Base-by-base conservation (phyloP, 2,329 filamentous ascomycete genomes). In the Scorias spongiosa region DNA sequence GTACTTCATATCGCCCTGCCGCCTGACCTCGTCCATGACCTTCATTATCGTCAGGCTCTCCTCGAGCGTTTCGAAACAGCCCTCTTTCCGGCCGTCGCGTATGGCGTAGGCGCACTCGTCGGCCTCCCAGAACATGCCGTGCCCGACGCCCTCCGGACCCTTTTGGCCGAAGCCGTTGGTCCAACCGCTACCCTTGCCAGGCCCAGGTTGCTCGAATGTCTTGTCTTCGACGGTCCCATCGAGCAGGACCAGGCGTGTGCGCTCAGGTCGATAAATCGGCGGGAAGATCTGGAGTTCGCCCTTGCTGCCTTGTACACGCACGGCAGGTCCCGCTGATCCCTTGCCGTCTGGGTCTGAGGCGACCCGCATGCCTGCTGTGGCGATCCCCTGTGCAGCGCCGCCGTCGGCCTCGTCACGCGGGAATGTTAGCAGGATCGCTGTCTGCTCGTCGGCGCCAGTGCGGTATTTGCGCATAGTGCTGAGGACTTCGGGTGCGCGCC, bases 1-100 rank as follows among this genome's bases (percentile, higher is more conserved):
- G 63, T 81, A 83, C 43, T 56, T 67, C 58, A 84, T 62, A 1
- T 70, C 74, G 42, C 72, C 72, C 63, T 81, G 76, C 59, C 65
- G 71, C 54, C 79, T 68, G 10, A 78, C 75, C 63, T 80, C 74
- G 66, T 84, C 80, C 79, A 83, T 82, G 2, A 74, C 69, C 59
- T 88, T 80, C 86, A 94, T 93, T 49, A 94, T 85, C 41, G 79
- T 72, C 44, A 93, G 69, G 57, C 81, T 89, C 71, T 94, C 87
- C 39, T 76, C 71, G 68, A 76, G 75, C 14, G 80, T 76, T 63
- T 91, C 66, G 10, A 72, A 72, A 40, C 74, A 71, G 58, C 84
- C 86, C 68, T 93, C 80, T 56, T 80, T 74, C 64, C 77, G 78
- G 17, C 85, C 84, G 58, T 91, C 85, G 38, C 81, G 70, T 45